These are phyloP conservation scores for Blastocystis sp. DNA, from an alignment of 352 stramenopile genomes.

Conservation along the genomic window DNA sequence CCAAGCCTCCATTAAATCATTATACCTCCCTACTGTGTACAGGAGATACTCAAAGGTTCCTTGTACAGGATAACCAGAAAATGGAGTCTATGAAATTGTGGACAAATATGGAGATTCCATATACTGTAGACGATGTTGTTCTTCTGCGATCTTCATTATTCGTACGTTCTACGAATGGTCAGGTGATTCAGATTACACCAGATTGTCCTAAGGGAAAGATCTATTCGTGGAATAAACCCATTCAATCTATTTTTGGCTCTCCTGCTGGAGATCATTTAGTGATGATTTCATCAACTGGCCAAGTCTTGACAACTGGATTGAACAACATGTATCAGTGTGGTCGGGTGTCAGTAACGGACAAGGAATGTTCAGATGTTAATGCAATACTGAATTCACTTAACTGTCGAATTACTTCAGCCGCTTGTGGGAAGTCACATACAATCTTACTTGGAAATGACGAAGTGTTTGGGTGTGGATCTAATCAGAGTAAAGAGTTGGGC, in stretches of 20 bases:
- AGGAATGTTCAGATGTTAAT: background rate
- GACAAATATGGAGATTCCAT: background rate
- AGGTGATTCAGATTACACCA: background rate
- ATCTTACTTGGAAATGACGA: background rate
- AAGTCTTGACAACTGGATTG: background rate
- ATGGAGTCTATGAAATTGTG: background rate
- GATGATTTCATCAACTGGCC: background rate
- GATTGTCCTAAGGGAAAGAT: background rate
- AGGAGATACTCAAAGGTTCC: background rate
- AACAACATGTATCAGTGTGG: constrained; percentile 16
- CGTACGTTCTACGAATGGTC: background rate
- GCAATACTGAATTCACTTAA: background rate
- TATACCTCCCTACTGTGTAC: background rate
- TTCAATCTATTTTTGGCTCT: background rate
- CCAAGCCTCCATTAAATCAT: background rate
- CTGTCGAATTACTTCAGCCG: background rate
- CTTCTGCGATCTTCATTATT: background rate
- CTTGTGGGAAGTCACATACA: background rate
- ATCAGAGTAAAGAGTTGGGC: background rate
- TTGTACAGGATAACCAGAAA: background rate
- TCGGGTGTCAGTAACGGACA: background rate
- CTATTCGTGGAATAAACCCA: background rate
- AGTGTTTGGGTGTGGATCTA: constrained; percentile 27
- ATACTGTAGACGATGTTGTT: background rate
- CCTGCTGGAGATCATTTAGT: background rate